Evolutionary conservation across 768 basidiomycete species (phyloP).

Genomic region (Collybia sp.): DNA sequence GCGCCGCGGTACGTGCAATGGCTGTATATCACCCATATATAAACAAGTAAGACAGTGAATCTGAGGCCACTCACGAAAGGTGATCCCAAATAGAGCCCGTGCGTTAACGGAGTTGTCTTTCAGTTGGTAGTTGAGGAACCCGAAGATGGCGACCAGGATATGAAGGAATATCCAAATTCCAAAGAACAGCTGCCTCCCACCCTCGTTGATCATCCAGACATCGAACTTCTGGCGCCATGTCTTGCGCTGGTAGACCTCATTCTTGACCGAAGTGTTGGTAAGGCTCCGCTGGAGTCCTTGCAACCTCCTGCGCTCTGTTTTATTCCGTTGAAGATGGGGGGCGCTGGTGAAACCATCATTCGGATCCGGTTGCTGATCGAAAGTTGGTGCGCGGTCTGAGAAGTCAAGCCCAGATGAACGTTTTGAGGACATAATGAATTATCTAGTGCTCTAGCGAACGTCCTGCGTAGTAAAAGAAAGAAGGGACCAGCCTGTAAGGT

Average conservation of each 20-base stretch:
- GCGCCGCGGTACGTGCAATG: slow-evolving; percentile 83
- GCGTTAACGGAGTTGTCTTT: slow-evolving; percentile 76
- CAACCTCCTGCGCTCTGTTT: slow-evolving; percentile 74
- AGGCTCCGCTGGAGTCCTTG: slow-evolving; percentile 78
- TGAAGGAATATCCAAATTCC: slow-evolving; percentile 79
- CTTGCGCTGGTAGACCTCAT: slow-evolving; percentile 28
- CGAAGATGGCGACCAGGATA: slow-evolving; percentile 69
- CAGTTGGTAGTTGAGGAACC: slow-evolving; percentile 69
- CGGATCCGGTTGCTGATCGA: slow-evolving; percentile 53
- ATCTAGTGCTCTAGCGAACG: slow-evolving; percentile 15
- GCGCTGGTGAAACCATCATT: slow-evolving; percentile 20
- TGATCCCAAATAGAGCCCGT: slow-evolving; percentile 65
- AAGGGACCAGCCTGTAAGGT: slow-evolving; percentile 45
- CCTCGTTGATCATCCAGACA: slow-evolving; percentile 95
- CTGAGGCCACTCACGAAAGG: slow-evolving; percentile 57
- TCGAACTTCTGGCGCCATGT: slow-evolving; percentile 44
- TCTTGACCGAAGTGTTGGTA: slow-evolving; percentile 25
- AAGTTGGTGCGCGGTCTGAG: slow-evolving; percentile 45
- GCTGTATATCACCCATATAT: slow-evolving; percentile 35
- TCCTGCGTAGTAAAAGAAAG: slow-evolving; percentile 29
- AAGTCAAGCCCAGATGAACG: slow-evolving; percentile 68
- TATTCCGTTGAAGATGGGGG: slow-evolving; percentile 73
- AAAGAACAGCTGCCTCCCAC: slow-evolving; percentile 76
- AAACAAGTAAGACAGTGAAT: slow-evolving; percentile 26
- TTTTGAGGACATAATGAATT: slow-evolving; percentile 25